Evolutionary conservation across 345 rosid species (phyloP), one percentile per base, ranked within the genome.

Genomic region (Sisymbrium altissimum): DNA sequence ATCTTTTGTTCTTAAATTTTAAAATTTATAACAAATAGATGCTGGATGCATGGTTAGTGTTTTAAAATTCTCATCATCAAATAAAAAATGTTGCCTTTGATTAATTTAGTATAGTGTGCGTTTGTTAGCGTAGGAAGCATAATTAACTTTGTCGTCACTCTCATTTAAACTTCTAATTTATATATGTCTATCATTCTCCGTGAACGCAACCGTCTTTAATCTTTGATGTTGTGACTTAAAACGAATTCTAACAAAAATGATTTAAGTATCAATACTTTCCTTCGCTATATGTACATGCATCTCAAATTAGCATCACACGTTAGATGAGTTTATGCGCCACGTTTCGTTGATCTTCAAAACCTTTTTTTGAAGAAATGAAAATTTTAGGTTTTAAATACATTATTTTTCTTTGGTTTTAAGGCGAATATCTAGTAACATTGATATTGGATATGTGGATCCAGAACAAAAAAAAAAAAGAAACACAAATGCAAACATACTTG

Each of bases 121-220:
- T 38, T 58, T 66, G 62, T 67, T 74, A 67, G 29, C 62, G 78
- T 67, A 49, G 59, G 21, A 38, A 74, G n/a, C 46, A 73, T 66
- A 53, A 48, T 29, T 3, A 19, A 5, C 79, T 50, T 68, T 67
- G 73, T 40, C 55, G 79, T 67, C 73, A 59, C 73, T 67, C 68
- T 59, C 49, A 66, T 19, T 14, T 72, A 63, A 72, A 9, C 54
- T 40, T 72, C 0, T 13, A 3, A 27, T 4, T 53, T 9, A 23
- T 27, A 5, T 62, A 62, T 15, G 52, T 70, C 0, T 32, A 32
- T 21, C 17, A 7, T 41, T 55, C 49, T 45, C 66, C 32, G 6
- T 56, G 29, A 18, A 62, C 17, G 12, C 40, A 39, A 27, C 40
- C 52, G 12, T 58, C 10, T 30, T 33, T 58, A 17, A 62, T 39